Conservation (phyloP, 495 filamentous ascomycete genomes). For the Aspergillus leporis region DNA sequence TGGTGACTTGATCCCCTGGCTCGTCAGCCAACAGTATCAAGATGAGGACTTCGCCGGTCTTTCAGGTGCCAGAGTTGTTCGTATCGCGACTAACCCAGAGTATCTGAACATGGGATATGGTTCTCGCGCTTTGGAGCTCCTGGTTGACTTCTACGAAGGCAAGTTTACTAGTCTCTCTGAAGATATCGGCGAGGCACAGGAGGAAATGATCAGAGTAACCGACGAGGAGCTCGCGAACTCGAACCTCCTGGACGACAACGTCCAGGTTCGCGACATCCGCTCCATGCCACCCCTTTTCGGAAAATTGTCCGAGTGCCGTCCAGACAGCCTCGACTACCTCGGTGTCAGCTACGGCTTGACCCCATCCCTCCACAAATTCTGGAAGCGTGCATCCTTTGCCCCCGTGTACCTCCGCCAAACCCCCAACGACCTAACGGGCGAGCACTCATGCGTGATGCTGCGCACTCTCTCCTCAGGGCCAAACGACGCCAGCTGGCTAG, state of each 20-base stretch:
- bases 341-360: conserved; percentile 96
- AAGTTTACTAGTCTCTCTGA: conserved; percentile 85
- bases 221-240: conserved; percentile 79
- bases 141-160: conserved; percentile 91
- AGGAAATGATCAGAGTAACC: conserved; percentile 75
- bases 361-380: conserved; percentile 87
- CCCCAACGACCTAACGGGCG: conserved; percentile 91
- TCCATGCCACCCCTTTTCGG: conserved; percentile 92
- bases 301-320: conserved; percentile 79
- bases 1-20: conserved; percentile 96
- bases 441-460: conserved; percentile 98
- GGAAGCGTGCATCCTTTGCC: conserved; percentile 82
- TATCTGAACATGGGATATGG: conserved; percentile 96
- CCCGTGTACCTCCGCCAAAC: conserved; percentile 97
- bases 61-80: conserved; percentile 87
- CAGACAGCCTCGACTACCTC: conserved; percentile 82
- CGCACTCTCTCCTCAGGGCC: conserved; percentile 61
- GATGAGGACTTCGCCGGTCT: conserved; percentile 94
- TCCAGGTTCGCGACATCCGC: conserved; percentile 86
- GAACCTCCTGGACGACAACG: conserved; percentile 79
- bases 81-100: conserved; percentile 96
- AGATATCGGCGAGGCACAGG: conserved; percentile 43
- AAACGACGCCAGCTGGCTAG: conserved; percentile 77
- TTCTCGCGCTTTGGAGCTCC: conserved; percentile 77
- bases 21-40: conserved; percentile 97